Percentiles rank a stretch among this genome's conserved stretches.
Conservation (phyloP, 176 grass and related monocot species). For the Triticum dicoccoides region DNA sequence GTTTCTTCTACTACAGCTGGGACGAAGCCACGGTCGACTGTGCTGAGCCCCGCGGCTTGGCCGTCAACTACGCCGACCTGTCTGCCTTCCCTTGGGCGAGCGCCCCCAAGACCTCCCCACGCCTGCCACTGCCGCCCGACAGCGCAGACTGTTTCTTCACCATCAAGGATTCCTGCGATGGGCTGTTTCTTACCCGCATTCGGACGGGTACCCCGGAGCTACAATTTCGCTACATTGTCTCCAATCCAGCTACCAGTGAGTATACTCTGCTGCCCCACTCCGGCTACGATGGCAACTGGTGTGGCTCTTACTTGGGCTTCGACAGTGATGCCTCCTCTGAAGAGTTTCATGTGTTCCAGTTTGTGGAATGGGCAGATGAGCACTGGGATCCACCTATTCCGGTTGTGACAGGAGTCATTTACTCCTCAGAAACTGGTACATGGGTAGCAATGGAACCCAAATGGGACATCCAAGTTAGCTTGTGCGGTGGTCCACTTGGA, state of each 20-base stretch:
- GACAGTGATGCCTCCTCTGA: not conserved
- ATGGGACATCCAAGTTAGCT: not conserved
- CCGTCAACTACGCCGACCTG: not conserved
- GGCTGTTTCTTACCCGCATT: not conserved
- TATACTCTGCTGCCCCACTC: not conserved
- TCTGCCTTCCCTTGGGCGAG: not conserved
- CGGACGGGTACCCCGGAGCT: too few relatives aligned
- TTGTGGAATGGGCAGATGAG: not conserved
- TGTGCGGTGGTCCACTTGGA: not conserved
- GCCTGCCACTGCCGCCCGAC: not conserved
- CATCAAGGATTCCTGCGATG: not conserved
- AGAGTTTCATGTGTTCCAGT: not conserved
- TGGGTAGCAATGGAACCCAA: not conserved
- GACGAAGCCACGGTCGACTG: too few relatives aligned
- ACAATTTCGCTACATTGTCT: not conserved
- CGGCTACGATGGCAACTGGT: not conserved
- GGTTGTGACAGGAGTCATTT: not conserved
- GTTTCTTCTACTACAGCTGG: not conserved
- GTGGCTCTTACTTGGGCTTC: not conserved
- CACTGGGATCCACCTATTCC: too few relatives aligned
- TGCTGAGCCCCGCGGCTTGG: not conserved
- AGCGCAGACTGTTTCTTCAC: not conserved
- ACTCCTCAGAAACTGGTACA: not conserved
- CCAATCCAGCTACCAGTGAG: not conserved
- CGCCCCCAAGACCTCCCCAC: not conserved